Conservation (phyloP, 768 basidiomycete genomes). For the Piloderma croceum region DNA sequence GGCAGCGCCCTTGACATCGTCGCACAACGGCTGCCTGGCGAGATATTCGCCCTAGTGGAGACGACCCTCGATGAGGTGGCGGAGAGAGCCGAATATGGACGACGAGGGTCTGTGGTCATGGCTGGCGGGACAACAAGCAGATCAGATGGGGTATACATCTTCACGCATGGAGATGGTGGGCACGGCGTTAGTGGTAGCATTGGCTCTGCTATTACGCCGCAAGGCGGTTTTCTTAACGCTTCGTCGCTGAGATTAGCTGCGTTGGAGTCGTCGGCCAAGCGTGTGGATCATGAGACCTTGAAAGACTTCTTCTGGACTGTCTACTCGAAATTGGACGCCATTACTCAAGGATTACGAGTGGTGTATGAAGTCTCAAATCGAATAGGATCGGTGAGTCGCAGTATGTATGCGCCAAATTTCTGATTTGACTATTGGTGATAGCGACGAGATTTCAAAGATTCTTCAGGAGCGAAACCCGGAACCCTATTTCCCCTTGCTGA, state of each 20-base stretch:
- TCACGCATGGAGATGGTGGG: conserved; percentile 25
- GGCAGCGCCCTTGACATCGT: conserved; percentile 80
- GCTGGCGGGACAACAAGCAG: conserved; percentile 30
- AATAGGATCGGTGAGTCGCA: conserved; percentile 75
- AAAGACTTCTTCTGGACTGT: conserved; percentile 95
- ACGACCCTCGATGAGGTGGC: conserved; percentile 85
- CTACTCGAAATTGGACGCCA: conserved; percentile 92
- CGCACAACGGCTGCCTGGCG: conserved; percentile 73
- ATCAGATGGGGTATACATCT: conserved; percentile 51
- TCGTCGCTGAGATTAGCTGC: conserved; percentile 62
- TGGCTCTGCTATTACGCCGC: conserved; percentile 21
- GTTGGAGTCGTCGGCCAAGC: conserved; percentile 66
- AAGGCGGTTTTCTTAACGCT: conserved; percentile 32
- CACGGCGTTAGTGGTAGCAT: conserved; percentile 17
- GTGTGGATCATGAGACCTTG: conserved; percentile 78
- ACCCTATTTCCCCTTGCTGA: conserved; percentile 79
- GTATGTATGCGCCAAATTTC: background rate
- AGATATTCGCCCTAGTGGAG: conserved; percentile 83
- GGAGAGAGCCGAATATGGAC: conserved; percentile 80
- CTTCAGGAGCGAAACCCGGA: conserved; percentile 70
- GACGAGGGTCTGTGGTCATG: conserved; percentile 38
- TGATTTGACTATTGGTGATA: conserved; percentile 22
- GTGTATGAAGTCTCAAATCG: conserved; percentile 87
- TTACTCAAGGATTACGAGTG: conserved; percentile 84
- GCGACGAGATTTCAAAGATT: conserved; percentile 90